A percentile compares a stretch with the other conserved stretches of the same genome.
Evolutionary conservation across 208 protist genomes (phyloP).

Genomic region (Acanthamoeba sp.): DNA sequence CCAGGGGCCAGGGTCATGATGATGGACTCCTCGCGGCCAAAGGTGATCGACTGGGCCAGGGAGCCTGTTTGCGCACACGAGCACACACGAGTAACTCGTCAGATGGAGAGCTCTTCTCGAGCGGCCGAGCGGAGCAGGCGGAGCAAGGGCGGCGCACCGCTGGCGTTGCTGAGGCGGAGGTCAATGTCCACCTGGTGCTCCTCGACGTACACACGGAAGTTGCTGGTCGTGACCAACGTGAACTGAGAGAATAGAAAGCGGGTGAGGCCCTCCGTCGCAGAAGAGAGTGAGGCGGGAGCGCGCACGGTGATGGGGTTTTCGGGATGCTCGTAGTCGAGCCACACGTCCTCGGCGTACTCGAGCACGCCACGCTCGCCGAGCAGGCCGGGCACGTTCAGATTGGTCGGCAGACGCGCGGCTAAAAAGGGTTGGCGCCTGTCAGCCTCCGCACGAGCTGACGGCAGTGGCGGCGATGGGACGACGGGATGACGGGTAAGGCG

Average conservation of each 20-base stretch:
- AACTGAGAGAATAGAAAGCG: constrained; percentile 43
- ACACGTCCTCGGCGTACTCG: constrained; percentile 44
- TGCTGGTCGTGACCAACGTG: not conserved
- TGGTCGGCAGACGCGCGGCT: constrained; percentile 31
- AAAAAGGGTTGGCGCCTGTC: too few species aligned
- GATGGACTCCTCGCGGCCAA: constrained; percentile 60
- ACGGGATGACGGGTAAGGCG: not conserved
- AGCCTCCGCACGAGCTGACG: too few species aligned
- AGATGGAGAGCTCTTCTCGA: not conserved
- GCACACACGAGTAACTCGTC: not conserved
- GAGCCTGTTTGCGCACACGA: not conserved
- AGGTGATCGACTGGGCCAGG: constrained; percentile 46
- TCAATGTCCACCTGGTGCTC: constrained; percentile 64
- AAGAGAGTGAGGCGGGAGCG: not conserved
- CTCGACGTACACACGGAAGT: constrained; percentile 39
- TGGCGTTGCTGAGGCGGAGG: constrained; percentile 36
- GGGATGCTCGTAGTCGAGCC: constrained; percentile 16
- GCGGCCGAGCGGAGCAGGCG: not conserved
- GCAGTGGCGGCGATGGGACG: too few species aligned
- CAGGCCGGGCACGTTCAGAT: constrained; percentile 67
- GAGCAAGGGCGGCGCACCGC: not conserved
- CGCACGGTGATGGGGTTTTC: constrained; percentile 7
- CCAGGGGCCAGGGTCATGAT: constrained; percentile 34
- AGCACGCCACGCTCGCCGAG: constrained; percentile 35
- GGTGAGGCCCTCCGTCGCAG: not conserved